phyloP scores from a whole-genome alignment of 2,329 filamentous ascomycete genomes.

The Apiospora marii region DNA sequence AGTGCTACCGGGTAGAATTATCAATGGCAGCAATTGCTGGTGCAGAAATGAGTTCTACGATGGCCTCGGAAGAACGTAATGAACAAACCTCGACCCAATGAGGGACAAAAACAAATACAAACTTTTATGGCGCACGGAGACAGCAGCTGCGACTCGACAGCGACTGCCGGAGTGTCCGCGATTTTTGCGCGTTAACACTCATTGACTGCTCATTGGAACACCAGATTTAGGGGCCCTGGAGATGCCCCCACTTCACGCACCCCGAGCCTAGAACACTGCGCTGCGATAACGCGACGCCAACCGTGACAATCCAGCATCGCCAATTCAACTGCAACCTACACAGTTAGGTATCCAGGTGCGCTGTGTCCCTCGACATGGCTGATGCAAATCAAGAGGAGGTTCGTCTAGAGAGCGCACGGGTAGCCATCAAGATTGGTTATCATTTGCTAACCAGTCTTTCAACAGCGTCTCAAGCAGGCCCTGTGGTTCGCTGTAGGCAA shows the following conservation, averaged over 20 bases:
- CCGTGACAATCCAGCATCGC: not conserved
- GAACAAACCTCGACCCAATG: not conserved
- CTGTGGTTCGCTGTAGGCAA: constrained; percentile 86
- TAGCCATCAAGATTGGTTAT: not conserved
- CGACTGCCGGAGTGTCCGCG: constrained; percentile 17
- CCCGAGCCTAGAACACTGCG: not conserved
- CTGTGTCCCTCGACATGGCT: constrained; percentile 36
- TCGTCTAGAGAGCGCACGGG: constrained; percentile 32
- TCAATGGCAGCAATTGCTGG: not conserved
- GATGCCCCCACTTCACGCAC: constrained; percentile 12
- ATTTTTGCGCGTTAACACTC: constrained; percentile 3
- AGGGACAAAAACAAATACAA: not conserved
- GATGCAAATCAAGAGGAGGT: constrained; percentile 42
- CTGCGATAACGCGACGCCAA: not conserved
- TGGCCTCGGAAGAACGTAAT: not conserved
- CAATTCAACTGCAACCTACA: not conserved
- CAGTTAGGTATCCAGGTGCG: not conserved
- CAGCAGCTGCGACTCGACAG: not conserved
- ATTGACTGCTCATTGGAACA: not conserved
- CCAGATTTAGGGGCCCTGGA: not conserved
- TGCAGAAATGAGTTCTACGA: not conserved
- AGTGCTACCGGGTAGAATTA: not conserved
- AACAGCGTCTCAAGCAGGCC: constrained; percentile 80
- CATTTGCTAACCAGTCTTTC: constrained; percentile 7
- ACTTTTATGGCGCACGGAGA: constrained; percentile 20